Evolutionary conservation across 495 filamentous ascomycete genomes (phyloP).

Genomic region (Podospora conica): DNA sequence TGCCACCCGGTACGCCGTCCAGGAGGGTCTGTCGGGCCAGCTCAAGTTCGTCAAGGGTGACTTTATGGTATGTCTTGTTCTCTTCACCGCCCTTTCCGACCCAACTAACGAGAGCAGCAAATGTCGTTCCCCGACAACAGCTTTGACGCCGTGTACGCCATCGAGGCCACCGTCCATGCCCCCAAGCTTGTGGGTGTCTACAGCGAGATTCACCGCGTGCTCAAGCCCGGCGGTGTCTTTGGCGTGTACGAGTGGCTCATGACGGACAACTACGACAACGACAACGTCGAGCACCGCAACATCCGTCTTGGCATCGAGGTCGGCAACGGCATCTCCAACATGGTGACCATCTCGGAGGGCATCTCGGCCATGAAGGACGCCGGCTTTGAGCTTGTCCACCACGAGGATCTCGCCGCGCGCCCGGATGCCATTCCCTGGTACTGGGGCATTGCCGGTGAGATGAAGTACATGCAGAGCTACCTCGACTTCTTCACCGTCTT

Average conservation of each 20-base stretch:
- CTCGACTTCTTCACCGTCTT: constrained; percentile 80
- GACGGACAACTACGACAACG: constrained; percentile 92
- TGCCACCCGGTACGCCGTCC: constrained; percentile 74
- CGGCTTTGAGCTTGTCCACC: constrained; percentile 76
- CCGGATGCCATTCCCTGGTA: constrained; percentile 83
- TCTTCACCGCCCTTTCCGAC: not conserved
- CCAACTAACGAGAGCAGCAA: constrained; percentile 53
- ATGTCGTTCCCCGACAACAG: constrained; percentile 89
- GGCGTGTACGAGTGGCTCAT: constrained; percentile 99
- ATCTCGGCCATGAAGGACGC: constrained; percentile 79
- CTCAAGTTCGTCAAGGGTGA: constrained; percentile 91
- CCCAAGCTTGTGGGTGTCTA: constrained; percentile 94
- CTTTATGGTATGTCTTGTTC: constrained; percentile 66
- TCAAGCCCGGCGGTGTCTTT: constrained; percentile 94
- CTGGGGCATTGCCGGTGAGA: constrained; percentile 76
- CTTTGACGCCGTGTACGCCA: constrained; percentile 97
- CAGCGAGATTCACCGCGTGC: constrained; percentile 84
- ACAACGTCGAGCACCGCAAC: constrained; percentile 77
- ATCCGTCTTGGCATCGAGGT: constrained; percentile 95
- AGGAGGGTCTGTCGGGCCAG: constrained; percentile 76
- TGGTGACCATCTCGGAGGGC: constrained; percentile 84
- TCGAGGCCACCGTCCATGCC: constrained; percentile 95
- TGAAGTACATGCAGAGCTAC: constrained; percentile 73
- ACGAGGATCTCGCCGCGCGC: constrained; percentile 87
- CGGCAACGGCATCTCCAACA: constrained; percentile 97